Evolutionary conservation across 306 rosid species (phyloP), one percentile per base, ranked within the genome.

Genomic region (Cucurbita moschata): DNA sequence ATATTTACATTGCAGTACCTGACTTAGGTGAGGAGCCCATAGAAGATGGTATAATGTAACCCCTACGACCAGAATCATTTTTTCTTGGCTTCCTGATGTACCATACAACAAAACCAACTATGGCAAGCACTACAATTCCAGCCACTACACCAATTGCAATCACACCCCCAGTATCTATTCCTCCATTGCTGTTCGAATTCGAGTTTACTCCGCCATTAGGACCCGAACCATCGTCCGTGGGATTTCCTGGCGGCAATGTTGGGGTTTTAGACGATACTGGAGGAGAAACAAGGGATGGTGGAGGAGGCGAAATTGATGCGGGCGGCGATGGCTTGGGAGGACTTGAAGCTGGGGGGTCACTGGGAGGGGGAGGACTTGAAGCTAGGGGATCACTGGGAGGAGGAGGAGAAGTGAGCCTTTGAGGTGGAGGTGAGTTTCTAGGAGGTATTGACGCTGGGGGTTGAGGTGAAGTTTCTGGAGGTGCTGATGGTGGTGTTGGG

Each of bases 91-190:
- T 90, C 72, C 84, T 85, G 71, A 81, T 13, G 77, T 84, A 89
- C 96, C 97, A 94, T 5, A 86, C 76, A 73, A 68, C 75, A 75
- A 88, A 75, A 71, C 87, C 96, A 80, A 90, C 52, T 69, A 94
- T 76, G 77, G 84, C 75, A 71, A 94, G 83, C 65, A 83, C 75
- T 19, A 89, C 8, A 54, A 87, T 15, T 43, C 84, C 89, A 37
- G 78, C 86, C 73, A 72, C 85, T 56, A 79, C 85, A 57, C 66
- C 75, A 46, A 94, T 83, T 50, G 89, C 96, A 46, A 81, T 82
- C 1, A 23, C 52, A 66, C 79, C 91, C 61, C 81, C 96, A 64
- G 82, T 81, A 61, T 83, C 62, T 76, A 88, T 80, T 38, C 92
- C 87, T 49, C 75, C 76, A 75, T 71, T 83, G 44, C 58, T 18